phyloP scores from a whole-genome alignment of 495 filamentous ascomycete species.

The Aspergillus affinis region DNA sequence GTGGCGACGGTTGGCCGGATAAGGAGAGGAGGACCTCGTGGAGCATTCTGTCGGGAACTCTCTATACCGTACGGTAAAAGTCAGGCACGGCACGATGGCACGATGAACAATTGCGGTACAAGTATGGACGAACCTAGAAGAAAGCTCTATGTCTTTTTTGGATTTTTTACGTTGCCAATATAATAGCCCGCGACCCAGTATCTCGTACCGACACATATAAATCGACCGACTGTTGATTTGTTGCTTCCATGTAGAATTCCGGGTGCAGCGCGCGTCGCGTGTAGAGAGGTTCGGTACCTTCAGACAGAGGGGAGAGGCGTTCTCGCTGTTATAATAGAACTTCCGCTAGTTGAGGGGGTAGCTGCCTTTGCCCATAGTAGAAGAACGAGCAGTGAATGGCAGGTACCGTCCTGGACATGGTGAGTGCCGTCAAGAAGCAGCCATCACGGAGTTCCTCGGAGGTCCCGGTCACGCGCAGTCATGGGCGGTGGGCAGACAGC shows the following conservation, averaged over 20 bases:
- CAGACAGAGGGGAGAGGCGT: not conserved
- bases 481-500: not conserved
- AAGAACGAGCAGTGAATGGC: not conserved
- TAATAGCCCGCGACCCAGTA: constrained; percentile 47
- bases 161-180: constrained; percentile 41
- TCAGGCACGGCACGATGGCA: constrained; percentile 5
- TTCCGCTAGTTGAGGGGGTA: not conserved
- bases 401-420: not conserved
- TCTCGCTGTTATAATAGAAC: not conserved
- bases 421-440: not conserved
- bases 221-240: not conserved
- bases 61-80: constrained; percentile 24
- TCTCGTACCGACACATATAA: constrained; percentile 54
- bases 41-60: constrained; percentile 65
- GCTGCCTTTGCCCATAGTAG: not conserved
- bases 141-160: constrained; percentile 20
- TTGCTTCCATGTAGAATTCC: not conserved
- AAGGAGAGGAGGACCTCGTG: constrained; percentile 96
- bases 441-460: not conserved
- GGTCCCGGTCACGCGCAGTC: too few relatives aligned
- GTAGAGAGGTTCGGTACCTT: not conserved
- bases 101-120: not conserved
- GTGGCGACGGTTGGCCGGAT: constrained; percentile 86
- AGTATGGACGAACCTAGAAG: constrained; percentile 23
- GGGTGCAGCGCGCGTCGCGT: constrained; percentile 2